Percentiles rank a stretch among this genome's conserved stretches.
Conservation (phyloP, 2,329 filamentous ascomycete genomes). For the Fusarium tjaetaba region DNA sequence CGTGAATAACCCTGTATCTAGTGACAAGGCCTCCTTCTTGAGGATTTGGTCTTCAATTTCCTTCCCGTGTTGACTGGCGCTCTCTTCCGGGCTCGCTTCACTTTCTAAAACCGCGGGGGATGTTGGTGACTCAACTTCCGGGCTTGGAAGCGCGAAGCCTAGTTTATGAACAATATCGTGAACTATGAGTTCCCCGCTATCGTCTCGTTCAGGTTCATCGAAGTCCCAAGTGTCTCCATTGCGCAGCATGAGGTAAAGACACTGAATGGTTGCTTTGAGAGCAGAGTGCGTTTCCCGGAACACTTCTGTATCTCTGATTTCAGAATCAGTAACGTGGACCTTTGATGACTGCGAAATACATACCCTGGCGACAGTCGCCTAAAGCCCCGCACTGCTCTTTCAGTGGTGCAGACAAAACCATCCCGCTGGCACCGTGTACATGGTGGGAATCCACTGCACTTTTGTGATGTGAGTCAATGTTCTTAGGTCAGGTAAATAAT, state of each 20-base stretch:
- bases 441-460: background rate
- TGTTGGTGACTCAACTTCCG: background rate
- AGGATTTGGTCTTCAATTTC: fast-evolving
- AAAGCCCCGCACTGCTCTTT: fast-evolving
- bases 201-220: background rate
- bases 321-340: fast-evolving
- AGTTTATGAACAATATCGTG: background rate
- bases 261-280: background rate
- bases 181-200: background rate
- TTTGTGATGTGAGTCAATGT: background rate
- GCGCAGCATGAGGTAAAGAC: background rate
- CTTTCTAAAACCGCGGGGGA: too few relatives aligned
- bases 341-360: background rate
- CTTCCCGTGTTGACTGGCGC: too few relatives aligned
- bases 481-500: fast-evolving
- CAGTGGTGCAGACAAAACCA: background rate
- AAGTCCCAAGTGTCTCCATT: background rate
- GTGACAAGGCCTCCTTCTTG: background rate
- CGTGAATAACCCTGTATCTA: fast-evolving
- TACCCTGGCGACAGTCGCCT: background rate
- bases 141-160: background rate
- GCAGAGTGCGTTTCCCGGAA: background rate
- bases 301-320: background rate
- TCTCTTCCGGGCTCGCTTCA: background rate
- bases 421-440: background rate